Conservation (phyloP, 2,329 filamentous ascomycete species). For the Emergomyces orientalis region DNA sequence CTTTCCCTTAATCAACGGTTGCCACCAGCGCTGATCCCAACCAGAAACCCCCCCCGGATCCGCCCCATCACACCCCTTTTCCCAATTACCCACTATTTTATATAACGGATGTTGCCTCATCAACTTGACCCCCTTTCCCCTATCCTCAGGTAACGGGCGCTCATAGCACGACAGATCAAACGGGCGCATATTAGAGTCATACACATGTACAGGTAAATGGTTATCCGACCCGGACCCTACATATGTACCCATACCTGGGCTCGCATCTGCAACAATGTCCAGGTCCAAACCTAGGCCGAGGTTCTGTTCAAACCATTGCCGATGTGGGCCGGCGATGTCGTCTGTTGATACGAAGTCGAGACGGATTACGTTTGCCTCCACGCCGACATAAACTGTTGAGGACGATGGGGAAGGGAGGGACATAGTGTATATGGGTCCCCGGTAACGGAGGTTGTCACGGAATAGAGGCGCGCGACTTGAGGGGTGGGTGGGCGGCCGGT, state of each 20-base stretch:
- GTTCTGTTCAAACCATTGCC: slow-evolving; percentile 28
- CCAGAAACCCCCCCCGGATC: slow-evolving; percentile 21
- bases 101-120: slow-evolving; percentile 28
- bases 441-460: slow-evolving; percentile 26
- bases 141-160: slow-evolving; percentile 29
- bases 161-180: slow-evolving; percentile 38
- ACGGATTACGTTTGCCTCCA: slow-evolving; percentile 35
- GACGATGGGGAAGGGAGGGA: slow-evolving; percentile 38
- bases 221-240: background rate
- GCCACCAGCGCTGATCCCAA: slow-evolving; percentile 33
- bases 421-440: slow-evolving; percentile 38
- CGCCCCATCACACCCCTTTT: slow-evolving; percentile 13
- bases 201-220: background rate
- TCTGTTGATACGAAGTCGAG: slow-evolving; percentile 39
- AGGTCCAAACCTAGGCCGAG: slow-evolving; percentile 21
- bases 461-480: slow-evolving; percentile 10
- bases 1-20: slow-evolving; percentile 15
- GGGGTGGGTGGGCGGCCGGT: slow-evolving; percentile 17
- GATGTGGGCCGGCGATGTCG: slow-evolving; percentile 27
- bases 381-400: slow-evolving; percentile 37
- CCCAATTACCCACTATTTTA: slow-evolving; percentile 15
- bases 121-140: slow-evolving; percentile 26
- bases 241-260: background rate
- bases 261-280: slow-evolving; percentile 12
- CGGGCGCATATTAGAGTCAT: slow-evolving; percentile 16